A percentile compares a stretch with the other conserved stretches of the same genome.
phyloP scores from a whole-genome alignment of 2,329 filamentous ascomycete genomes.

The Tolypocladium tropicale region DNA sequence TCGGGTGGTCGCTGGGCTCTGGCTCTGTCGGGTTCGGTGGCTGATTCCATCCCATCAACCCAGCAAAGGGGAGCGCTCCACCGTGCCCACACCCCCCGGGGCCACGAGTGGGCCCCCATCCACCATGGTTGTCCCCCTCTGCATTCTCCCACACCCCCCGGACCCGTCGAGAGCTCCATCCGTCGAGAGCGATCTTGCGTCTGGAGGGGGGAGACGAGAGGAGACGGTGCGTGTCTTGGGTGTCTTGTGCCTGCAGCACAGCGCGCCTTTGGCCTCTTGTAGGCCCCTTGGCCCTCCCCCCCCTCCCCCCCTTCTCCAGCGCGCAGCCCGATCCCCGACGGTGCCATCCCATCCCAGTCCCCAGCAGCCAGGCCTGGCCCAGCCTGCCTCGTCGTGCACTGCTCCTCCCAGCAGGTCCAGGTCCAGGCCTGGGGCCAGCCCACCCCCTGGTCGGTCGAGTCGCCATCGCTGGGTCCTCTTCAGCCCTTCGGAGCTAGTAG shows the following conservation, averaged over 20 bases:
- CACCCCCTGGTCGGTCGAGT: constrained; percentile 1
- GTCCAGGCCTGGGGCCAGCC: background rate
- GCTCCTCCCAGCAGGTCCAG: too few species aligned
- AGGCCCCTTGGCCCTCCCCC: background rate
- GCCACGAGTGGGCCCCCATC: background rate
- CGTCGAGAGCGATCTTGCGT: background rate
- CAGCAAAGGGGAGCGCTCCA: background rate
- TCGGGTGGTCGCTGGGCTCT: background rate
- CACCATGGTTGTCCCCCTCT: background rate
- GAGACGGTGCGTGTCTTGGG: background rate
- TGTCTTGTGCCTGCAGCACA: background rate
- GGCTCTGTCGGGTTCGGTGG: background rate
- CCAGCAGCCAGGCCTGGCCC: background rate
- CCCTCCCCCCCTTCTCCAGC: too few species aligned
- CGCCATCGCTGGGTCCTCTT: constrained; percentile 16
- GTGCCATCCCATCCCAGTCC: constrained; percentile 2
- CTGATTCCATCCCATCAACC: background rate
- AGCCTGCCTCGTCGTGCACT: background rate
- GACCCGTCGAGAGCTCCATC: background rate
- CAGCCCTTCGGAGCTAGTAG: constrained; percentile 28
- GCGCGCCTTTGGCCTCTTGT: background rate
- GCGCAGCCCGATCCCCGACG: background rate
- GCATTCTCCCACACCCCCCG: background rate
- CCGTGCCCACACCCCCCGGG: background rate
- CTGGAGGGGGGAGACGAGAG: background rate